phyloP scores from a whole-genome alignment of 805 yeast species.

The Cyberlindnera veronae region DNA sequence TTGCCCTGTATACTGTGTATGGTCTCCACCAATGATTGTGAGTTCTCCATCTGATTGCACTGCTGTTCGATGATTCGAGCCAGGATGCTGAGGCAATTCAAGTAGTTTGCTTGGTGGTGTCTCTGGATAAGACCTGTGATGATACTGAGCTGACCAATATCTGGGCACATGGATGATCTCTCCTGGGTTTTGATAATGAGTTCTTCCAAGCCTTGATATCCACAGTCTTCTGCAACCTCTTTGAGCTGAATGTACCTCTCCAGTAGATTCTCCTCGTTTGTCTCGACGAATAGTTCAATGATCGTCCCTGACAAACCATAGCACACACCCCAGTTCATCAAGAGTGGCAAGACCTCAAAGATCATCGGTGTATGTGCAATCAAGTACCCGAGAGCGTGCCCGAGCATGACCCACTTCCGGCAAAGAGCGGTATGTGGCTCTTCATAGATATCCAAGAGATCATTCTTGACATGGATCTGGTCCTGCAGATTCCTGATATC shows the following conservation, averaged over 20 bases:
- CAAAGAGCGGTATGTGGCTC: background rate
- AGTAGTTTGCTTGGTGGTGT: background rate
- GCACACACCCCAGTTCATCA: background rate
- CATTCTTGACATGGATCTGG: background rate
- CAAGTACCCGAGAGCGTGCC: slow-evolving; percentile 16
- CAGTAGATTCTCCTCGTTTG: background rate
- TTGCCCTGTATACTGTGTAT: slow-evolving; percentile 4
- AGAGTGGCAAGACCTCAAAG: background rate
- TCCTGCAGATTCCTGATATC: slow-evolving; percentile 8
- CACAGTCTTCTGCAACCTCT: background rate
- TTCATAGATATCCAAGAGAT: slow-evolving; percentile 10
- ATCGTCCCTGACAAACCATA: background rate
- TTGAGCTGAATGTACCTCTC: background rate
- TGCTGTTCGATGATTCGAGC: slow-evolving; percentile 4
- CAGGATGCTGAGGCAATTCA: slow-evolving; percentile 4
- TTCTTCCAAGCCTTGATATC: background rate
- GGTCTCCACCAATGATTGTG: slow-evolving; percentile 13
- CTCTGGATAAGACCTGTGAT: slow-evolving; percentile 1
- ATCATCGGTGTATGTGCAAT: slow-evolving; percentile 8
- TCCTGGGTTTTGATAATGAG: background rate
- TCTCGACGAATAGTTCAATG: background rate
- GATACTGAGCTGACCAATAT: background rate
- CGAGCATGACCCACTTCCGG: slow-evolving; percentile 15
- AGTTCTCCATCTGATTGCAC: slow-evolving; percentile 5
- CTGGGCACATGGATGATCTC: too few relatives aligned